Conservation (phyloP, 768 basidiomycete species). For the Hygrophorus russula region DNA sequence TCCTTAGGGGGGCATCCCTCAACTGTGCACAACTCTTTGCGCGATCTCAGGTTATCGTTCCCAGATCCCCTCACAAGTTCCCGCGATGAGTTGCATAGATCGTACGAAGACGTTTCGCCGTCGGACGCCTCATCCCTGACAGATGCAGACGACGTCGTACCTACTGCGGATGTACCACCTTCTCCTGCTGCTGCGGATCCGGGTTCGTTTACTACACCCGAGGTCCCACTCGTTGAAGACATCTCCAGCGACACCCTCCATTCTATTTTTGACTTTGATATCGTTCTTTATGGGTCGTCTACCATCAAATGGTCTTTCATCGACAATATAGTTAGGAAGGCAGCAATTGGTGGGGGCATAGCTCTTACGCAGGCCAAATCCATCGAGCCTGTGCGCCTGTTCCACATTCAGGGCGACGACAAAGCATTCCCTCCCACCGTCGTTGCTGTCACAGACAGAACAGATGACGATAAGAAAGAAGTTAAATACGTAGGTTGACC, state of each 20-base stretch:
- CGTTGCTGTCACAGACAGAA: slow-evolving; percentile 5
- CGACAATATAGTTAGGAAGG: slow-evolving; percentile 18
- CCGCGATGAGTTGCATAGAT: slow-evolving; percentile 46
- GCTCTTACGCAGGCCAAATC: not conserved
- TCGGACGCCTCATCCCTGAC: slow-evolving; percentile 21
- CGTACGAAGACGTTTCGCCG: slow-evolving; percentile 41
- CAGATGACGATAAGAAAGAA: not conserved
- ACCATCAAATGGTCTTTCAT: slow-evolving; percentile 51
- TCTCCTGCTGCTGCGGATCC: slow-evolving; percentile 21
- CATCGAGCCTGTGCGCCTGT: not conserved
- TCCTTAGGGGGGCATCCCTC: slow-evolving; percentile 36
- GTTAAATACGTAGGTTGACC: not conserved
- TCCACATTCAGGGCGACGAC: not conserved
- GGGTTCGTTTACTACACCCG: slow-evolving; percentile 22
- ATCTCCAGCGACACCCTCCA: slow-evolving; percentile 10
- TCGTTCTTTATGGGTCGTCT: slow-evolving; percentile 61
- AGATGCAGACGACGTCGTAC: slow-evolving; percentile 11
- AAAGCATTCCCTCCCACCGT: not conserved
- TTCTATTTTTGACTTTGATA: slow-evolving; percentile 36
- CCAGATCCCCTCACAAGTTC: slow-evolving; percentile 75
- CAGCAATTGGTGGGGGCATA: not conserved
- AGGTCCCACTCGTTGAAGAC: slow-evolving; percentile 21
- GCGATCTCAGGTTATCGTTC: slow-evolving; percentile 72
- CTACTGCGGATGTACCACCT: slow-evolving; percentile 5
- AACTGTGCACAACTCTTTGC: slow-evolving; percentile 48